These are phyloP conservation scores for Globisporangium parvum DNA, from an alignment of 352 stramenopile species.

Conservation along the genomic window DNA sequence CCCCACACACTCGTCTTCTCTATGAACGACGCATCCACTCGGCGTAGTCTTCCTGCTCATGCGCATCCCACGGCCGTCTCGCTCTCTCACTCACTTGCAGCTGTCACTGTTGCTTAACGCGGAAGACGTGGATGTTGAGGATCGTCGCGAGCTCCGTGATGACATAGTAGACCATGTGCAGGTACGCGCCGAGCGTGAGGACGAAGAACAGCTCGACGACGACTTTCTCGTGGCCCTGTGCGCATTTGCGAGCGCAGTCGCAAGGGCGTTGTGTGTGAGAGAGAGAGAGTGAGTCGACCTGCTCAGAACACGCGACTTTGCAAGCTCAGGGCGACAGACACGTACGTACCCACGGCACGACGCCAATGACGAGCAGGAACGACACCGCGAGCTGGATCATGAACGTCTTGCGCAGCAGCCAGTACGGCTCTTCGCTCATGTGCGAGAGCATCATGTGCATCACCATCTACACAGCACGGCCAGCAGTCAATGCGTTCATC, in stretches of 20 bases:
- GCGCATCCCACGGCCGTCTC: not conserved
- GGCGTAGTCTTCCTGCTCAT: not conserved
- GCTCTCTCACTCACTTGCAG: not conserved
- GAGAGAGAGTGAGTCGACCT: not conserved
- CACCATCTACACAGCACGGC: conserved; percentile 52
- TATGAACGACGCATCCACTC: conserved; percentile 2
- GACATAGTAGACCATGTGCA: conserved; percentile 84
- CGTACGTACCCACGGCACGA: conserved; percentile 64
- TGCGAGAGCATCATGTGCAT: conserved; percentile 89
- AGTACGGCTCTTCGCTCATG: conserved; percentile 84
- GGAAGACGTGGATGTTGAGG: conserved; percentile 79
- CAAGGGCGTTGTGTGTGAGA: not conserved
- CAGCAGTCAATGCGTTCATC: not conserved
- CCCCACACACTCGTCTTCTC: not conserved
- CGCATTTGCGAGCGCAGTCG: not conserved
- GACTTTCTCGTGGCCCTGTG: conserved; percentile 54
- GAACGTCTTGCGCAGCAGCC: conserved; percentile 82
- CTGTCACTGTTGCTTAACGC: conserved; percentile 62
- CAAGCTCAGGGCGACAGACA: not conserved
- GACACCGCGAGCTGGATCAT: conserved; percentile 52
- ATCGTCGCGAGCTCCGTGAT: conserved; percentile 67
- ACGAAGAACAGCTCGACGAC: conserved; percentile 77
- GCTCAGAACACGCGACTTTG: not conserved
- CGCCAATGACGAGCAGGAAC: conserved; percentile 56
- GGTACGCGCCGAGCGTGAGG: conserved; percentile 57